These are phyloP conservation scores for Lentinula edodes DNA, from an alignment of 768 basidiomycete genomes.

Conservation along the genomic window DNA sequence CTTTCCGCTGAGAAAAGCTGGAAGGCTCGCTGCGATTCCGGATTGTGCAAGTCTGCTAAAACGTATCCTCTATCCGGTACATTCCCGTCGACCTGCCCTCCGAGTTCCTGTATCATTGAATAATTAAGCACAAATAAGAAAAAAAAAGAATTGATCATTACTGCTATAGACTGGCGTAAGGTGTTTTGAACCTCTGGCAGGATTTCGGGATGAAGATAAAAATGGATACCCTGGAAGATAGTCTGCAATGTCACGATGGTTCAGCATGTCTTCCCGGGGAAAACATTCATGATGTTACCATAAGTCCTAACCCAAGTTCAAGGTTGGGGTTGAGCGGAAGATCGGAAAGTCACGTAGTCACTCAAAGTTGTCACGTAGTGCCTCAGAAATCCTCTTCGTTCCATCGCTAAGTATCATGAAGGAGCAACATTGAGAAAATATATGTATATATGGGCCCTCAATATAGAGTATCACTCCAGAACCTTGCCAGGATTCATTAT, in stretches of 20 bases:
- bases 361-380: not conserved
- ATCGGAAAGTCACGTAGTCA: not conserved
- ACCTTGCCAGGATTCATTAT: slow-evolving; percentile 95
- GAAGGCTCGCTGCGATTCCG: slow-evolving; percentile 71
- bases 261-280: not conserved
- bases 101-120: slow-evolving; percentile 20
- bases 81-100: slow-evolving; percentile 73
- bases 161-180: slow-evolving; percentile 69
- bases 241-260: slow-evolving; percentile 33
- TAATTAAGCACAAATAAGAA: not conserved
- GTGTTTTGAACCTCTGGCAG: slow-evolving; percentile 63
- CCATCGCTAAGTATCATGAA: too few species aligned
- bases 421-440: too few species aligned
- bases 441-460: too few species aligned
- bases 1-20: slow-evolving; percentile 61
- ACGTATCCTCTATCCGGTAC: slow-evolving; percentile 75
- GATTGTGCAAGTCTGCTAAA: slow-evolving; percentile 59
- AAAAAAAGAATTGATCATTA: slow-evolving; percentile 21
- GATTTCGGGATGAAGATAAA: slow-evolving; percentile 81
- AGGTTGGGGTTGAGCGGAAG: slow-evolving; percentile 2
- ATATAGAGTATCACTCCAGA: slow-evolving; percentile 32
- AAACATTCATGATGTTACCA: not conserved
- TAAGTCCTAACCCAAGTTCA: slow-evolving; percentile 10
- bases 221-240: slow-evolving; percentile 79
- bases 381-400: not conserved